phyloP scores from a whole-genome alignment of 345 rosid species.

The Sonneratia caseolaris region DNA sequence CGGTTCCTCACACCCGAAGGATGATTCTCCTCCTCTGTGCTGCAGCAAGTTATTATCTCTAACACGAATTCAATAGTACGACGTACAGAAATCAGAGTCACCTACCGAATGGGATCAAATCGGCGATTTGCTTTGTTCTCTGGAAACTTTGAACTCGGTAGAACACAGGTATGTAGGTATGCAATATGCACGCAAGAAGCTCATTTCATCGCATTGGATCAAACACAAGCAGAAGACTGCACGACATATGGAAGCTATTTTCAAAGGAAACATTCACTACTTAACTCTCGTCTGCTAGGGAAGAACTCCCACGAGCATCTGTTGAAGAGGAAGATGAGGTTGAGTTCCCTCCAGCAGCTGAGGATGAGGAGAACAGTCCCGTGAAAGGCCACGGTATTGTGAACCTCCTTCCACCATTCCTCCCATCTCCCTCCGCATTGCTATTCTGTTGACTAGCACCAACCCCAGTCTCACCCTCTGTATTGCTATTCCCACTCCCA shows the following conservation, averaged over 20 bases:
- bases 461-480: constrained; percentile 16
- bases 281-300: not conserved
- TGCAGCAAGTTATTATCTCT: not conserved
- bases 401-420: constrained; percentile 43
- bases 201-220: not conserved
- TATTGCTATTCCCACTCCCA: constrained; percentile 18
- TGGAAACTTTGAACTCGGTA: not conserved
- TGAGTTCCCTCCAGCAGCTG: constrained; percentile 11
- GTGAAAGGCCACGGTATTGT: constrained; percentile 67
- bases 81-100: not conserved
- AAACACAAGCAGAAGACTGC: not conserved
- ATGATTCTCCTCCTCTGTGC: not conserved
- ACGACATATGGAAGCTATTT: not conserved
- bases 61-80: not conserved
- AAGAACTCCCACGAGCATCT: not conserved
- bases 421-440: constrained; percentile 22
- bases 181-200: not conserved
- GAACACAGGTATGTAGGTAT: not conserved
- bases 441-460: not conserved
- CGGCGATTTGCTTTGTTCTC: not conserved
- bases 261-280: not conserved
- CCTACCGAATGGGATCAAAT: not conserved
- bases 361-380: constrained; percentile 44
- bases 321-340: not conserved
- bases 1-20: not conserved